These are phyloP conservation scores for Barnettozyma botsteinii DNA, from an alignment of 805 yeast genomes.

Conservation along the genomic window DNA sequence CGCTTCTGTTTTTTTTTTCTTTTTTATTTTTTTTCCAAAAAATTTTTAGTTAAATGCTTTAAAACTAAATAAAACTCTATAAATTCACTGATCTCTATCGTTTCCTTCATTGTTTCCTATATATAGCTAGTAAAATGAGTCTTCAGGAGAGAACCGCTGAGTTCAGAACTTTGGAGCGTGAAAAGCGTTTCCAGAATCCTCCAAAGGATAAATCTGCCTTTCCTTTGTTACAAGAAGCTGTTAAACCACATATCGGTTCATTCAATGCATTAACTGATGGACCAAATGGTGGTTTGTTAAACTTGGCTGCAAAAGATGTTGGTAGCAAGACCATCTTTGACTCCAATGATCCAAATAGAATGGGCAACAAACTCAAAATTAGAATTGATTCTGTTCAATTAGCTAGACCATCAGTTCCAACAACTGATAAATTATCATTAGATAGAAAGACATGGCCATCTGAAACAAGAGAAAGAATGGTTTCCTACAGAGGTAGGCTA, in stretches of 20 bases:
- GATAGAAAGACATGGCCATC: slow-evolving; percentile 79
- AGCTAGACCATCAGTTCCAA: slow-evolving; percentile 74
- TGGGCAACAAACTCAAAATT: slow-evolving; percentile 80
- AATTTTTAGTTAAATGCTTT: background rate
- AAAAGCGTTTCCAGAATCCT: slow-evolving; percentile 77
- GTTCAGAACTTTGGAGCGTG: slow-evolving; percentile 77
- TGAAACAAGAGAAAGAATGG: slow-evolving; percentile 86
- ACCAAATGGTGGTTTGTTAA: slow-evolving; percentile 75
- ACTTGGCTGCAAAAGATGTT: slow-evolving; percentile 81
- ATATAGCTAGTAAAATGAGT: slow-evolving; percentile 13
- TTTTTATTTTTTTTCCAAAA: background rate
- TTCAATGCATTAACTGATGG: slow-evolving; percentile 94
- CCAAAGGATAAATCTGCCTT: slow-evolving; percentile 80
- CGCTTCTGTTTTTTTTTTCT: background rate
- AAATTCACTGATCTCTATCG: background rate
- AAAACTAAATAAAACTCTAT: background rate
- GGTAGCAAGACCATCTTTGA: slow-evolving; percentile 85
- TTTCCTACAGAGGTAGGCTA: slow-evolving; percentile 73
- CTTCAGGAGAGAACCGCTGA: slow-evolving; percentile 34
- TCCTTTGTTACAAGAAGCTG: slow-evolving; percentile 83
- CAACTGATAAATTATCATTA: slow-evolving; percentile 64
- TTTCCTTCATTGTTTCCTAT: background rate
- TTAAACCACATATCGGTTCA: slow-evolving; percentile 91
- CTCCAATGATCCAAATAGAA: slow-evolving; percentile 55
- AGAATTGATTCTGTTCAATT: slow-evolving; percentile 88